A percentile compares a stretch with the other conserved stretches of the same genome.
phyloP scores from a whole-genome alignment of 2,329 filamentous ascomycete species.

The Sclerotinia trifoliorum region DNA sequence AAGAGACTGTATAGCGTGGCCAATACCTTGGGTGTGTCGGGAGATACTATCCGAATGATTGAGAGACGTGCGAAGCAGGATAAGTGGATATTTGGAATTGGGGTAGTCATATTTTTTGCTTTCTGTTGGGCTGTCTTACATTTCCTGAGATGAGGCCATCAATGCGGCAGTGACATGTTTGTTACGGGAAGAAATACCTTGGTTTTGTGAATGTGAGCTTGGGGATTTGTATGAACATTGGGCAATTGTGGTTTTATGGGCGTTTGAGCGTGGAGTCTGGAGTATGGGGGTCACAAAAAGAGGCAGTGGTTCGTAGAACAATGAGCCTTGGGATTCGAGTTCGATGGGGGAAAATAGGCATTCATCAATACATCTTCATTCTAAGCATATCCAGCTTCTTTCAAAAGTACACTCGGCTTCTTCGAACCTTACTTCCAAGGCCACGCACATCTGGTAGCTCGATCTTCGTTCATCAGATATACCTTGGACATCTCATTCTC shows the following conservation, averaged over 20 bases:
- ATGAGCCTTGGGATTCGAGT: background rate
- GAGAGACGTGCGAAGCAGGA: slow-evolving; percentile 89
- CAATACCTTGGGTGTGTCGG: slow-evolving; percentile 88
- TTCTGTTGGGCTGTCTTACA: slow-evolving; percentile 93
- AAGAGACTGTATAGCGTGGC: slow-evolving; percentile 86
- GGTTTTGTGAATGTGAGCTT: background rate
- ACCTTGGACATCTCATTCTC: no score
- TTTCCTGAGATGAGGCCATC: slow-evolving; percentile 62
- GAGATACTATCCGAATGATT: slow-evolving; percentile 96
- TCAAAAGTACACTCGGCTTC: background rate
- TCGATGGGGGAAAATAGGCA: background rate
- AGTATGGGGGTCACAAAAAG: background rate
- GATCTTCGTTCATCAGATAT: background rate
- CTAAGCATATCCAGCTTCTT: background rate
- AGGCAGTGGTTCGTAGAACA: background rate
- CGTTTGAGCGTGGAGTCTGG: slow-evolving; percentile 9
- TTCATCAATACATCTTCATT: background rate
- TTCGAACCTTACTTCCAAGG: background rate
- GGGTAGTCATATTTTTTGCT: slow-evolving; percentile 79
- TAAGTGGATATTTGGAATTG: slow-evolving; percentile 95
- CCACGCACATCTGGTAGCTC: background rate
- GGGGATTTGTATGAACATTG: background rate
- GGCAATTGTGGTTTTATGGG: background rate
- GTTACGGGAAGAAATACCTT: background rate
- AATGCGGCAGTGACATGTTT: no score